These are phyloP conservation scores for Cladosporium sp. DNA, from an alignment of 2,329 filamentous ascomycete species.

Conservation along the genomic window DNA sequence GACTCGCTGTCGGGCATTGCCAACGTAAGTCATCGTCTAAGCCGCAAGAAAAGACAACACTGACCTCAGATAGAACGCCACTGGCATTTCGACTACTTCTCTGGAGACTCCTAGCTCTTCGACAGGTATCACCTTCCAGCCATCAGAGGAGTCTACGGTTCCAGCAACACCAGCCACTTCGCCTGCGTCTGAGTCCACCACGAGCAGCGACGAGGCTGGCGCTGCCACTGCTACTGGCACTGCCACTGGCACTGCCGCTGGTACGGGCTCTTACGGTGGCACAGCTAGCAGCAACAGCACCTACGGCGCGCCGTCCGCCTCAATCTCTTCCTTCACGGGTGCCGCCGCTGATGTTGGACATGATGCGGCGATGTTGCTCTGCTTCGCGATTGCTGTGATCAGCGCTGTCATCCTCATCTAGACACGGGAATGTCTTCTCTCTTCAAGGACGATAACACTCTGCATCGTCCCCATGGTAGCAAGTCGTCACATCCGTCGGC, in stretches of 20 bases:
- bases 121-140: neutral
- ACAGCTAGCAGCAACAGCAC: constrained; percentile 16
- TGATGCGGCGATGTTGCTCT: constrained; percentile 15
- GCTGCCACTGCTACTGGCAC: constrained; percentile 15
- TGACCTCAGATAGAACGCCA: constrained; percentile 15
- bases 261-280: neutral
- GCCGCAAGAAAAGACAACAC: neutral
- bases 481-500: neutral
- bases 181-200: neutral
- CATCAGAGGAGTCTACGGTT: neutral
- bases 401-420: constrained; percentile 19
- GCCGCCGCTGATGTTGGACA: constrained; percentile 8
- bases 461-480: neutral
- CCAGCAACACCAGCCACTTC: neutral
- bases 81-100: constrained; percentile 2
- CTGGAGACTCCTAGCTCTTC: neutral
- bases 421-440: neutral
- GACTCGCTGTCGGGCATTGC: constrained; percentile 8
- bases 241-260: neutral
- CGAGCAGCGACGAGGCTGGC: constrained; percentile 14
- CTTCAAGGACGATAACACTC: neutral
- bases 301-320: constrained; percentile 10
- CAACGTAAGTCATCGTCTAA: constrained; percentile 12
- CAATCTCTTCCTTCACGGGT: constrained; percentile 15
- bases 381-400: constrained; percentile 18